Evolutionary conservation across 225 moss, liverwort and hornwort species (phyloP).

Genomic region (Takakia lepidozioides): DNA sequence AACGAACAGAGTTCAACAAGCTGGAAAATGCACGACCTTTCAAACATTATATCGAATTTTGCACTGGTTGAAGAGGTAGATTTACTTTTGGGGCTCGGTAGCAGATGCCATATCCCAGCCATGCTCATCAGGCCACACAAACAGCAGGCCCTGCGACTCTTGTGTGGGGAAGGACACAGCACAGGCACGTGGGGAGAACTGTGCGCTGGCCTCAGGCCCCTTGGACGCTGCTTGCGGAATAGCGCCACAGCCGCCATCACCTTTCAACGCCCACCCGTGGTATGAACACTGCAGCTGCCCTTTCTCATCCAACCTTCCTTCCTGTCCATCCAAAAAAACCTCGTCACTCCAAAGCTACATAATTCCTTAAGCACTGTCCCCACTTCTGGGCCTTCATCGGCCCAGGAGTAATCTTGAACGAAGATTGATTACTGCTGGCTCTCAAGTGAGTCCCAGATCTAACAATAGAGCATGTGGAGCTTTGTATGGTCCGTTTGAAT

Average conservation of each 20-base stretch:
- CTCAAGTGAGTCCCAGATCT: no score
- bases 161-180: constrained; percentile 60
- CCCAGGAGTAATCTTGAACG: no score
- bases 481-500: no score
- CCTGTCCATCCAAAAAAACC: constrained; percentile 21
- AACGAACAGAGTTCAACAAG: no score
- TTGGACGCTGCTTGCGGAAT: constrained; percentile 78
- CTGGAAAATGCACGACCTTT: no score
- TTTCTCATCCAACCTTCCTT: constrained; percentile 72
- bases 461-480: no score
- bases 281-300: constrained; percentile 99
- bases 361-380: no score
- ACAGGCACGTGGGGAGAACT: constrained; percentile 73
- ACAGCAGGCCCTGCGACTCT: constrained; percentile 87
- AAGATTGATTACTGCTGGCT: no score
- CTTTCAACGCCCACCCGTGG: constrained; percentile 95
- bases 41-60: no score
- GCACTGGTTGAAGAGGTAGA: no score
- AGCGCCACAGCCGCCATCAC: constrained; percentile 78
- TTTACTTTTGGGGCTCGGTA: constrained; percentile 44
- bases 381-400: no score
- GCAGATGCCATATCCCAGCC: constrained; percentile 61
- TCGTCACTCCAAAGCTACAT: no score
- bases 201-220: constrained; percentile 70
- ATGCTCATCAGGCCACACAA: constrained; percentile 97